phyloP scores from a whole-genome alignment of 1,284 basidiomycete genomes.

The Microbotryomycetes sp. region DNA sequence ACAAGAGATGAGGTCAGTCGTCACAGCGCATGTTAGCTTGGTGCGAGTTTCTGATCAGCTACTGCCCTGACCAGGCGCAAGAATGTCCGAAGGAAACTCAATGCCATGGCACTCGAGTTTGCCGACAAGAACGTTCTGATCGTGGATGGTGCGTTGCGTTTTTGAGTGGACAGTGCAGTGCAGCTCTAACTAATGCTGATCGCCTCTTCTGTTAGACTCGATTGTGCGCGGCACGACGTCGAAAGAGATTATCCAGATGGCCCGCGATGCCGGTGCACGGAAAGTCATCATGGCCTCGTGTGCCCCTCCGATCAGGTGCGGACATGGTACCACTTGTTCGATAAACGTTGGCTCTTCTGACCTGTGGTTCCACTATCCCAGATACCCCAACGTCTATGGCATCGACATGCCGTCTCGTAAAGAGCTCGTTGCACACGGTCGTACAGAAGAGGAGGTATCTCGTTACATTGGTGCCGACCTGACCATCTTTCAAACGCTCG shows the following conservation, averaged over 20 bases:
- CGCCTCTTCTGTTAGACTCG: conserved; percentile 56
- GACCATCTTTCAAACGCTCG: conserved; percentile 94
- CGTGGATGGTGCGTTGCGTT: conserved; percentile 65
- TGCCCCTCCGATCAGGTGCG: conserved; percentile 82
- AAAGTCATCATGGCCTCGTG: conserved; percentile 95
- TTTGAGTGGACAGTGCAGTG: background rate
- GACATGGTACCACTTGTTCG: background rate
- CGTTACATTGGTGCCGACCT: conserved; percentile 86
- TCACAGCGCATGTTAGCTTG: background rate
- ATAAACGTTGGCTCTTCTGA: background rate
- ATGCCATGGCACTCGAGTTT: conserved; percentile 99
- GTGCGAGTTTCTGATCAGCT: too few species aligned
- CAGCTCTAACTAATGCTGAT: too few species aligned
- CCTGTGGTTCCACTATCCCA: conserved; percentile 36
- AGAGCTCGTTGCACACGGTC: conserved; percentile 86
- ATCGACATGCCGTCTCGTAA: conserved; percentile 97
- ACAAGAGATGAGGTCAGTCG: conserved; percentile 69
- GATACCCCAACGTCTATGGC: conserved; percentile 92
- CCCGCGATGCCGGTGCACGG: conserved; percentile 96
- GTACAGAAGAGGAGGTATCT: conserved; percentile 70
- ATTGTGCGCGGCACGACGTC: conserved; percentile 98
- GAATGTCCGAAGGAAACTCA: conserved; percentile 92
- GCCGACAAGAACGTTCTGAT: conserved; percentile 84
- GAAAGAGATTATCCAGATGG: conserved; percentile 99
- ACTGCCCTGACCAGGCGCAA: conserved; percentile 67